Evolutionary conservation across 1,139 yeast genomes (phyloP), one percentile per base, ranked within the genome.

Genomic region (Saccharomyces hybrid): DNA sequence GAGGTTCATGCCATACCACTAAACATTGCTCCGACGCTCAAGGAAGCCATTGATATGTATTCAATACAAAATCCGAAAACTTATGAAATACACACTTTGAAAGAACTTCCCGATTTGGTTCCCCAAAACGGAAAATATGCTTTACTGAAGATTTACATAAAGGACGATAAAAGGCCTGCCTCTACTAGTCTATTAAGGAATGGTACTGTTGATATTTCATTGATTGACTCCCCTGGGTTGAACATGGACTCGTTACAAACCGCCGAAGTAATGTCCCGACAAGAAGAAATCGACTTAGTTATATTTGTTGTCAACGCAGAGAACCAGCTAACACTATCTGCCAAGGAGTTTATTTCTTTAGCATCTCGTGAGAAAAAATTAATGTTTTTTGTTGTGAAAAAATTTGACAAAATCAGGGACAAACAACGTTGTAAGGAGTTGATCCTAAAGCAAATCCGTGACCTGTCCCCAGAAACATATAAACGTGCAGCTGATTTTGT

Each of bases 141-240:
- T 2, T 72, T 91, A 47, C 75, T 95, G 54, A 87, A 88, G 64
- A 86, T 93, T 2, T 95, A 90, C 66, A 85, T 90, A 9, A 79
- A 84, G 53, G 99, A 93, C 65, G 70, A 74, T 51, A 76, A 76
- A 56, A 78, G 97, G 53, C 79, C 88, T 1, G 73, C 80, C 2
- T 83, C 83, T 50, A 82, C 82, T 62, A 86, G 96, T 64, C 73
- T 95, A 56, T 74, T 95, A 56, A 81, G 85, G 60, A 95, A 95
- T 68, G 98, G 98, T 1, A 88, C 90, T 7, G 89, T 93, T 51
- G 98, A 95, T 67, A 90, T 93, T 56, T 83, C 93, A 38, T 75
- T 95, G 56, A 91, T 95, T 53, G 99, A 95, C 73, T 97, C 98
- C 0, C 99, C 99, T 0, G 99, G 99, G 0, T 77, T 95, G 57